These are phyloP conservation scores for Dissophora globulifera DNA, from an alignment of 192 early-diverging fungal species.

Conservation along the genomic window DNA sequence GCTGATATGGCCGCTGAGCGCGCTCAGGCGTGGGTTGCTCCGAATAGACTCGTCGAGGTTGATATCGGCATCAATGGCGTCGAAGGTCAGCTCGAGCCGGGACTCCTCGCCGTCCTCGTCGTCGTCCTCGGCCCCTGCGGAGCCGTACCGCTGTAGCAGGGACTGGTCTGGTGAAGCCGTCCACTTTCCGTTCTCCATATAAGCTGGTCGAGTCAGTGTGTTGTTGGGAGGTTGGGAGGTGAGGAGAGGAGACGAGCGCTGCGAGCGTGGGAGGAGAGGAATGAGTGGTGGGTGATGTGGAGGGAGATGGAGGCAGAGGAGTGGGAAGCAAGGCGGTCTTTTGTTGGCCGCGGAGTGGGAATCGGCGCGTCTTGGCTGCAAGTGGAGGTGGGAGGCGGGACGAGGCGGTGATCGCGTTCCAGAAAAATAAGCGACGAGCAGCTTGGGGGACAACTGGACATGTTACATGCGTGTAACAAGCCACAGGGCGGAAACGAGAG, in stretches of 20 bases:
- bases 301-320: too few relatives aligned
- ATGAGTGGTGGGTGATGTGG: too few relatives aligned
- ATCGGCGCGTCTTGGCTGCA: neutral
- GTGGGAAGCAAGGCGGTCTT: too few relatives aligned
- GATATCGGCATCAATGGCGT: constrained; percentile 50
- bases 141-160: constrained; percentile 17
- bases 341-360: neutral
- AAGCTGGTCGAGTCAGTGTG: too few relatives aligned
- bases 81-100: constrained; percentile 31
- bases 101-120: constrained; percentile 52
- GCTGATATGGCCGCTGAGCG: constrained; percentile 10
- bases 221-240: too few relatives aligned
- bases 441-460: neutral
- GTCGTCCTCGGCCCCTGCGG: constrained; percentile 26
- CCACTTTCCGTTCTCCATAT: constrained; percentile 44
- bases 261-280: too few relatives aligned
- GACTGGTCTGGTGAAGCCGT: constrained; percentile 38
- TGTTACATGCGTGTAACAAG: too few relatives aligned
- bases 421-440: neutral
- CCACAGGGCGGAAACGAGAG: too few relatives aligned
- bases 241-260: too few relatives aligned
- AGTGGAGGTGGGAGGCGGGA: too few relatives aligned
- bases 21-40: constrained; percentile 19
- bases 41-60: constrained; percentile 35
- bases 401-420: neutral